These are phyloP conservation scores for Penicillium steckii DNA, from an alignment of 495 filamentous ascomycete genomes.

Conservation along the genomic window DNA sequence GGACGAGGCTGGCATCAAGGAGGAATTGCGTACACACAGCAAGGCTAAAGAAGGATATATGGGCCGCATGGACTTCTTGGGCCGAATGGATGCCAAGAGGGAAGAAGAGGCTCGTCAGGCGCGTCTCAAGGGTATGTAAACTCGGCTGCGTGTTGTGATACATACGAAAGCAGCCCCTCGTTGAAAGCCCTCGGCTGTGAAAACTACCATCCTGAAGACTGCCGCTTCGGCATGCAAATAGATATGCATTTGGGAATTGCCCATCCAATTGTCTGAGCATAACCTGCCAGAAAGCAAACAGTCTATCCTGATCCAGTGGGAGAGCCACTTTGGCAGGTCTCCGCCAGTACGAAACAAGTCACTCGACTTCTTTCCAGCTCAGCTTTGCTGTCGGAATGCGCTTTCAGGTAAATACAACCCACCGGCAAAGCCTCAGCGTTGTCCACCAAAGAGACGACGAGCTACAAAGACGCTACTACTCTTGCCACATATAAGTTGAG, in stretches of 20 bases:
- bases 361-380: neutral
- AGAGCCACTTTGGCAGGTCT: neutral
- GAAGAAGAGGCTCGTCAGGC: slow-evolving; percentile 72
- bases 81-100: slow-evolving; percentile 69
- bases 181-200: neutral
- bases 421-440: neutral
- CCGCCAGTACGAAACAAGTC: neutral
- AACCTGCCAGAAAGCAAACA: slow-evolving; percentile 3
- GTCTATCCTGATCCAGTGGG: slow-evolving; percentile 8
- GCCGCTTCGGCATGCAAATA: neutral
- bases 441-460: neutral
- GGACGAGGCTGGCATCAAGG: slow-evolving; percentile 85
- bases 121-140: slow-evolving; percentile 54
- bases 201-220: neutral
- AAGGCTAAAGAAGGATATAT: slow-evolving; percentile 82
- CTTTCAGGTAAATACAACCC: no score
- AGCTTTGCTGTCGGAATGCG: no score
- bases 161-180: neutral
- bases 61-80: slow-evolving; percentile 85
- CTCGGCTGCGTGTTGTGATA: no score
- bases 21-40: slow-evolving; percentile 82
- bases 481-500: neutral
- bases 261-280: no score
- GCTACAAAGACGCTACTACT: neutral
- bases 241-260: no score